A percentile compares a stretch with the other conserved stretches of the same genome.
Conservation (phyloP, 139 green algal genomes). For the Micractinium conductrix region DNA sequence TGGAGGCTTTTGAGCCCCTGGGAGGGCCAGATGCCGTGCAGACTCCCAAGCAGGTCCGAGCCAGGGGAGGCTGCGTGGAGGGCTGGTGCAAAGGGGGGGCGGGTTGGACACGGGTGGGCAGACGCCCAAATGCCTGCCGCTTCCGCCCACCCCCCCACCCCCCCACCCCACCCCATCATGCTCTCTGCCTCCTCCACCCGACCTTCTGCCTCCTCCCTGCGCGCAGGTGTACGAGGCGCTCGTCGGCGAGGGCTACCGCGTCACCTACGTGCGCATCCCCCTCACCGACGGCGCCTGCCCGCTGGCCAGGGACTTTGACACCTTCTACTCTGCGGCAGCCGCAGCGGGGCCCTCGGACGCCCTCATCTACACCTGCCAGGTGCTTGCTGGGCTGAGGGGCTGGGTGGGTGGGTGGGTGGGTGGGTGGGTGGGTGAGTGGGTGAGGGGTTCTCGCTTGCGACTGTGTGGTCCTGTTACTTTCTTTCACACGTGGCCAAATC, state of each 20-base stretch:
- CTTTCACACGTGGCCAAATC: too few species aligned
- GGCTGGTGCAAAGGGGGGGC: background rate
- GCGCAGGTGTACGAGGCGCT: conserved; percentile 64
- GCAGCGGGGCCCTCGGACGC: conserved; percentile 45
- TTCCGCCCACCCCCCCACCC: background rate
- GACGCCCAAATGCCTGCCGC: background rate
- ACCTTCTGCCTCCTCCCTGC: background rate
- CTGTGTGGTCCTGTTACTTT: too few species aligned
- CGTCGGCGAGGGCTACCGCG: conserved; percentile 65
- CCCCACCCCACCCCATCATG: too few species aligned
- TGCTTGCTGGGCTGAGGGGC: background rate
- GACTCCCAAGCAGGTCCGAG: conserved; percentile 75
- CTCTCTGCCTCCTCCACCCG: background rate
- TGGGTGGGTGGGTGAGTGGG: too few species aligned
- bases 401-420: background rate
- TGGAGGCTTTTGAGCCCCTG: conserved; percentile 72
- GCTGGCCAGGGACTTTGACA: conserved; percentile 74
- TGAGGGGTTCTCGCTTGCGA: too few species aligned
- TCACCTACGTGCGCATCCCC: conserved; percentile 82
- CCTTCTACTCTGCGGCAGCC: conserved; percentile 51
- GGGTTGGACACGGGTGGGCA: background rate
- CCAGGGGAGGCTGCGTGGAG: background rate
- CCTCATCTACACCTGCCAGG: conserved; percentile 92
- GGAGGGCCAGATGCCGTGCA: conserved; percentile 62
- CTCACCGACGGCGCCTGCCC: conserved; percentile 88